Percentiles rank a stretch among this genome's conserved stretches.
These are phyloP conservation scores for Ilex paraguariensis DNA, from an alignment of 305 asterid species.

Conservation along the genomic window DNA sequence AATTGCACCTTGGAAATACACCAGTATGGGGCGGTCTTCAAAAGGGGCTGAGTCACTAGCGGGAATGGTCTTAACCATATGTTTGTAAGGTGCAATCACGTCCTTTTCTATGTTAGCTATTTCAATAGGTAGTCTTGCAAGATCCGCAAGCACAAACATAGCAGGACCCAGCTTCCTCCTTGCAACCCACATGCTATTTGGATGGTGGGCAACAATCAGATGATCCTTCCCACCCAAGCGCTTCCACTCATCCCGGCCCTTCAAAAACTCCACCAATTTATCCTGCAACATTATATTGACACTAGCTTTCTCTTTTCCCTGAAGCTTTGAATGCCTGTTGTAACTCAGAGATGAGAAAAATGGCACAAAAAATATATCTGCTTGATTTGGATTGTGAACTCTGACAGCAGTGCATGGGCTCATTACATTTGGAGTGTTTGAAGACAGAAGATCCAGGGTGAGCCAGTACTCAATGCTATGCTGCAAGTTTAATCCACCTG, in stretches of 20 bases:
- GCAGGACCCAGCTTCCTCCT: background rate
- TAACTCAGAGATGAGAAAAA: conserved; percentile 3
- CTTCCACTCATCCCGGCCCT: conserved; percentile 2
- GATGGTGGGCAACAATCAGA: background rate
- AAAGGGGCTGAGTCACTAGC: background rate
- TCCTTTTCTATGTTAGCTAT: background rate
- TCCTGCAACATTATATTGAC: conserved; percentile 1
- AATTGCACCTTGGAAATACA: conserved; percentile 1
- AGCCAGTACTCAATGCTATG: conserved; percentile 4
- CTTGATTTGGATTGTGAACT: background rate
- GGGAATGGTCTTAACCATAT: background rate
- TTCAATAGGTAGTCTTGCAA: background rate
- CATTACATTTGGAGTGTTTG: background rate
- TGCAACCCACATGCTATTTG: conserved; percentile 1
- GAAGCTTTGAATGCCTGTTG: background rate
- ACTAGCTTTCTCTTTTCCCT: background rate
- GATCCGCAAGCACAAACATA: conserved; percentile 2
- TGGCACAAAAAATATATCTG: conserved; percentile 1
- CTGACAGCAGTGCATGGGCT: background rate
- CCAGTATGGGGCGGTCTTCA: background rate
- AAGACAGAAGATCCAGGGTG: background rate
- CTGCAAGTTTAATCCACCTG: conserved; percentile 2
- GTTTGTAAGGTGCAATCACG: background rate
- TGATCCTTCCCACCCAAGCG: background rate
- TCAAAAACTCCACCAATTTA: background rate